Conservation (phyloP, 305 asterid species). For the Euphrasia arctica region DNA sequence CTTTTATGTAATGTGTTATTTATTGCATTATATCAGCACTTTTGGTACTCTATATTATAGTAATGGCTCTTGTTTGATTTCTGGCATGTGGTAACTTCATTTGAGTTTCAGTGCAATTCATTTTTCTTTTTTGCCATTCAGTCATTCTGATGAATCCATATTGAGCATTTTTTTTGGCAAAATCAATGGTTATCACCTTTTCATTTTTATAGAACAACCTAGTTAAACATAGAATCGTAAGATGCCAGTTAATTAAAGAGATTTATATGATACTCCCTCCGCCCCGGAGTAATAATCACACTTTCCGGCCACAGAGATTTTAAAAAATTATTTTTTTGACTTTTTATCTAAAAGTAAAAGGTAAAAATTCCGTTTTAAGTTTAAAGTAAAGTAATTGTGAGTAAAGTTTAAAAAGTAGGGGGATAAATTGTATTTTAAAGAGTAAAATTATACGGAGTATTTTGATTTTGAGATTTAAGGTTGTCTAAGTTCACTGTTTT, state of each 20-base stretch:
- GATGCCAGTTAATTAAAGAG: neutral
- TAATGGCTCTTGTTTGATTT: neutral
- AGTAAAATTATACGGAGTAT: neutral
- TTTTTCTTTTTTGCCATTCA: neutral
- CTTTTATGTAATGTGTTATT: neutral
- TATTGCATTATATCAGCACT: neutral
- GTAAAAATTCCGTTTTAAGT: no score
- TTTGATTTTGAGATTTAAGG: slow-evolving; percentile 15
- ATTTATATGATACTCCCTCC: neutral
- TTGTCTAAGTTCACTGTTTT: neutral
- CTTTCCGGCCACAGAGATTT: no score
- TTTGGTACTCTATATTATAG: neutral
- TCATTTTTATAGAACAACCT: neutral
- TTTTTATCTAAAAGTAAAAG: no score
- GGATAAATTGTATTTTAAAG: no score
- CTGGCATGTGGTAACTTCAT: neutral
- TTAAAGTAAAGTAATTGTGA: no score
- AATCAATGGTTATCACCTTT: neutral
- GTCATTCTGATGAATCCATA: slow-evolving; percentile 1
- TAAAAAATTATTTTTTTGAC: no score
- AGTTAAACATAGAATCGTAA: neutral
- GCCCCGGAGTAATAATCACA: no score
- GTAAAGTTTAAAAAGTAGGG: no score
- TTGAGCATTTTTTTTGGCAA: neutral
- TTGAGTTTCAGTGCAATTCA: neutral